phyloP scores from a whole-genome alignment of 441 rosid genomes.

The Corymbia calophylla region DNA sequence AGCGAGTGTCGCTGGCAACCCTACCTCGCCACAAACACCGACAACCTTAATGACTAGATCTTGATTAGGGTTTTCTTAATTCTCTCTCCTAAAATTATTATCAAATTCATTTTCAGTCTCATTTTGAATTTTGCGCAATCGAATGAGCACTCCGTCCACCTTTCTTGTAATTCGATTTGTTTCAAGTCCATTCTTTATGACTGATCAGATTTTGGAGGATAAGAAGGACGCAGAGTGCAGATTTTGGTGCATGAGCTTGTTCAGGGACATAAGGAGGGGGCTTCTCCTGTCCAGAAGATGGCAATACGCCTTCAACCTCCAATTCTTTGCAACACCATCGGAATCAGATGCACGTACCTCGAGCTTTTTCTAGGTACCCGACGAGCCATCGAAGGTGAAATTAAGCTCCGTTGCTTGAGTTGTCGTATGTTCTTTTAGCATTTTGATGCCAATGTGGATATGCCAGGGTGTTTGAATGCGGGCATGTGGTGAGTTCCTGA shows the following conservation, averaged over 20 bases:
- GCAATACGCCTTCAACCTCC: neutral
- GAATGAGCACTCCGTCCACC: neutral
- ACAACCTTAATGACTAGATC: too few relatives aligned
- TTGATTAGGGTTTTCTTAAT: too few relatives aligned
- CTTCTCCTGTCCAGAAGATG: neutral
- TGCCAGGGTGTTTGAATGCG: neutral
- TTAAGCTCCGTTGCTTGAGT: neutral
- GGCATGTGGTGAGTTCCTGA: neutral
- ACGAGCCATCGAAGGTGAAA: neutral
- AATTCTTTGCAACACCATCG: neutral
- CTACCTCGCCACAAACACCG: too few relatives aligned
- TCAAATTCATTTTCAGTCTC: neutral
- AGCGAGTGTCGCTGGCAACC: too few relatives aligned
- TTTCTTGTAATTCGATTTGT: neutral
- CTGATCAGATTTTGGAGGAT: neutral
- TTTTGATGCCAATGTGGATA: neutral
- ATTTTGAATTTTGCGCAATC: neutral
- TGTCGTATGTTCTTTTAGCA: neutral
- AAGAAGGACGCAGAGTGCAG: neutral
- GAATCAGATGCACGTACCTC: neutral
- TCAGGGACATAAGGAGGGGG: neutral
- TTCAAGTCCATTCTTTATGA: neutral
- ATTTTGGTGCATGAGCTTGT: neutral
- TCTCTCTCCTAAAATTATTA: neutral
- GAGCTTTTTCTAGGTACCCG: neutral